These are phyloP conservation scores for Luvunga scandens DNA, from an alignment of 345 rosid genomes.

Conservation along the genomic window DNA sequence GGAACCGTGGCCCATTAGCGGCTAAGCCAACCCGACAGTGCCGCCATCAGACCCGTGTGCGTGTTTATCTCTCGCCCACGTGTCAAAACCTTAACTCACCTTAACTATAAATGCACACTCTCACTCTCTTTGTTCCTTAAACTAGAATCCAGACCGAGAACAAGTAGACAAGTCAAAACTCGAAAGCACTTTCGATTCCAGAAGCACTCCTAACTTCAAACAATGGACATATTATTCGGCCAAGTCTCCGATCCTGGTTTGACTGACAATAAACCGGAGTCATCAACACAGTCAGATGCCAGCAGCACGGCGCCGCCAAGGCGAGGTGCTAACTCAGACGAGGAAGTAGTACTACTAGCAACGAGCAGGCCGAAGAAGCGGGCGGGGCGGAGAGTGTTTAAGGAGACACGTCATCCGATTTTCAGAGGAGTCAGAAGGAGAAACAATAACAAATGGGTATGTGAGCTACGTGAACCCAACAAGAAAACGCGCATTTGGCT, in stretches of 20 bases:
- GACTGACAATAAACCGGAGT: conserved; percentile 3
- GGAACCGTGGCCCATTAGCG: not conserved
- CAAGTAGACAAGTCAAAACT: not conserved
- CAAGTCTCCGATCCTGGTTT: conserved; percentile 4
- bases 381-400: conserved; percentile 58
- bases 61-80: not conserved
- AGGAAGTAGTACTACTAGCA: conserved; percentile 38
- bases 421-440: conserved; percentile 61
- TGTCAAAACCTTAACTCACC: not conserved
- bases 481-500: conserved; percentile 68
- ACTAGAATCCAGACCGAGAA: not conserved
- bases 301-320: not conserved
- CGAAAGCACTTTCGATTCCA: not conserved
- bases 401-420: conserved; percentile 76
- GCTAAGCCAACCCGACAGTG: not conserved
- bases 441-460: conserved; percentile 69
- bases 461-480: conserved; percentile 62
- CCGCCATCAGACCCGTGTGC: not conserved
- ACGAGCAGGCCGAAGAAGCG: conserved; percentile 62
- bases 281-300: conserved; percentile 19
- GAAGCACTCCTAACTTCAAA: not conserved
- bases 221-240: conserved; percentile 14
- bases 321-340: conserved; percentile 25
- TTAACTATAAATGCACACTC: not conserved
- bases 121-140: not conserved